These are phyloP conservation scores for Tulasnella sp. DNA, from an alignment of 768 basidiomycete species.

Conservation along the genomic window DNA sequence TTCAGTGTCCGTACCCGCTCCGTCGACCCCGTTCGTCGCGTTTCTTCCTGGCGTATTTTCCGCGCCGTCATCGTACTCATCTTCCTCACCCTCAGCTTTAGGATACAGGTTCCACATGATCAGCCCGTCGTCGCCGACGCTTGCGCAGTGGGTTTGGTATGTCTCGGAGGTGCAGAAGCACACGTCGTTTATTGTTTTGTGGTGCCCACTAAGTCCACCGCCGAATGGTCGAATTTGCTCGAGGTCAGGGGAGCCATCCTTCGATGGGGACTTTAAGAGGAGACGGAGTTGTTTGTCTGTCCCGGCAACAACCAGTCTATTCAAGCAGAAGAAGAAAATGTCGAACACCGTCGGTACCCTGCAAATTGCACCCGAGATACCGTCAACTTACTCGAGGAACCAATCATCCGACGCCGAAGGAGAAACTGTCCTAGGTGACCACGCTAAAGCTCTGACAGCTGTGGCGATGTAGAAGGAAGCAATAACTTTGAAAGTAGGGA, in stretches of 20 bases:
- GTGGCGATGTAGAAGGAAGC: slow-evolving; percentile 72
- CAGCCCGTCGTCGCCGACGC: slow-evolving; percentile 37
- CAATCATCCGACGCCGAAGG: slow-evolving; percentile 56
- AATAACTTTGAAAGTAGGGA: slow-evolving; percentile 45
- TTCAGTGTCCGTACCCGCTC: slow-evolving; percentile 17
- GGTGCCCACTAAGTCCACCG: slow-evolving; percentile 76
- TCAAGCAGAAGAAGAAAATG: not conserved
- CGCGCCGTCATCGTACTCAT: slow-evolving; percentile 12
- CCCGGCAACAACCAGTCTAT: slow-evolving; percentile 63
- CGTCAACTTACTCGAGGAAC: slow-evolving; percentile 59
- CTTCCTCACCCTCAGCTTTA: not conserved
- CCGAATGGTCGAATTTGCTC: slow-evolving; percentile 68
- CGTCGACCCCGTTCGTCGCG: not conserved
- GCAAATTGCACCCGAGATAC: slow-evolving; percentile 11
- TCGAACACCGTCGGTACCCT: not conserved
- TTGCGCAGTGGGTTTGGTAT: slow-evolving; percentile 69
- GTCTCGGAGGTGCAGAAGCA: slow-evolving; percentile 70
- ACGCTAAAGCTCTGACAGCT: slow-evolving; percentile 68
- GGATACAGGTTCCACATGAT: slow-evolving; percentile 86
- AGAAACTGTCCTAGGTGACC: slow-evolving; percentile 67
- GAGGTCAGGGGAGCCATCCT: slow-evolving; percentile 33
- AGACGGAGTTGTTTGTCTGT: slow-evolving; percentile 67
- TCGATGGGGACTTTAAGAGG: slow-evolving; percentile 49
- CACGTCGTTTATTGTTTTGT: slow-evolving; percentile 72
- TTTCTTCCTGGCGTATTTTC: not conserved